Conservation (phyloP, 768 basidiomycete species). For the Auricularia cornea region DNA sequence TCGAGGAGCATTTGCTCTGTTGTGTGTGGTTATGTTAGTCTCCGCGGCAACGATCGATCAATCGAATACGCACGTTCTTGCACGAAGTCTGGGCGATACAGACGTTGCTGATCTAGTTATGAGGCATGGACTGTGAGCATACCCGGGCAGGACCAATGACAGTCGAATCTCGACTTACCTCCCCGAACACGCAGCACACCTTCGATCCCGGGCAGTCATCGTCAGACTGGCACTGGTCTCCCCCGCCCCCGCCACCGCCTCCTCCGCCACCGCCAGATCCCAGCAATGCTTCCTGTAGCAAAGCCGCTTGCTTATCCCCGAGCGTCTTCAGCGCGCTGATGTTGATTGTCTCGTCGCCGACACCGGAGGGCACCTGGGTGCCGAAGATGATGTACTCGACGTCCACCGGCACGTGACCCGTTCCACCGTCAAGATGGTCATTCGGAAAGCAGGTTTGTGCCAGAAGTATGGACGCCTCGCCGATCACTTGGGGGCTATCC, state of each 20-base stretch:
- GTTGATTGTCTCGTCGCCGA: background rate
- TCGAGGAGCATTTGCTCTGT: too few species aligned
- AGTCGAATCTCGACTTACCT: too few species aligned
- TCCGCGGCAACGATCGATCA: too few species aligned
- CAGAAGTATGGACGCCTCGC: background rate
- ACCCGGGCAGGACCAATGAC: too few species aligned
- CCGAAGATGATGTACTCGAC: background rate
- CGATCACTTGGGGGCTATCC: background rate
- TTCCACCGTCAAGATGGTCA: background rate
- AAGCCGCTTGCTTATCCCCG: background rate
- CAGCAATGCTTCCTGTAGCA: background rate
- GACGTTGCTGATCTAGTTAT: background rate
- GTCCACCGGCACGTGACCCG: background rate
- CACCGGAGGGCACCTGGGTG: background rate
- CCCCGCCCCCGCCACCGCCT: too few species aligned
- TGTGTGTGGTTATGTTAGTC: too few species aligned
- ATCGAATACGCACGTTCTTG: background rate
- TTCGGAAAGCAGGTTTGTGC: background rate
- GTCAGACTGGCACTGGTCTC: background rate
- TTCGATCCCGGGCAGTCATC: background rate
- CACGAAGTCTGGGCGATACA: background rate
- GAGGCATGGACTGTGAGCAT: too few species aligned
- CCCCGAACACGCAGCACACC: background rate
- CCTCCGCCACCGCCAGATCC: background rate
- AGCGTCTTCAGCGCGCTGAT: background rate